phyloP scores from a whole-genome alignment of 176 grass and related monocot species.

The Typha latifolia region DNA sequence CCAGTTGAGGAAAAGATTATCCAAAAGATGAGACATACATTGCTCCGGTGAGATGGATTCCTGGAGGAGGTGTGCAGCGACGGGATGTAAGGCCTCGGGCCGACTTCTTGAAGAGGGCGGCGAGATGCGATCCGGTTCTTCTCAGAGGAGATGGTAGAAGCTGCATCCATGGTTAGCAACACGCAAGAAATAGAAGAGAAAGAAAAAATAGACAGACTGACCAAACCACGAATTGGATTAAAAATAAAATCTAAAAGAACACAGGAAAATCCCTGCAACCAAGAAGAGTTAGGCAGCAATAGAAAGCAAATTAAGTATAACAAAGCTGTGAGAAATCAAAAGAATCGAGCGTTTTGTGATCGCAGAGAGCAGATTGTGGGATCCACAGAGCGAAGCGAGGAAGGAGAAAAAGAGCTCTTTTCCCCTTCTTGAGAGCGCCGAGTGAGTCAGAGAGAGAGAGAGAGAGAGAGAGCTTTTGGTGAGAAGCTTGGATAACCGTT shows the following conservation, averaged over 20 bases:
- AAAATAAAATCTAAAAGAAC: too few species aligned
- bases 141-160: conserved; percentile 31
- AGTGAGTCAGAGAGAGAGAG: neutral
- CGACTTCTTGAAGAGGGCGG: conserved; percentile 28
- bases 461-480: neutral
- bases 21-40: conserved; percentile 19
- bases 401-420: neutral
- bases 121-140: conserved; percentile 9
- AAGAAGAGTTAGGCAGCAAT: too few species aligned
- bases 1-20: neutral
- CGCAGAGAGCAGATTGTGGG: too few species aligned
- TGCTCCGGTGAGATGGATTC: conserved; percentile 25
- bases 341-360: too few species aligned
- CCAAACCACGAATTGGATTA: too few species aligned
- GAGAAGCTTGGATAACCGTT: too few species aligned
- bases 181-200: neutral
- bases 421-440: neutral
- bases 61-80: conserved; percentile 23
- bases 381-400: neutral
- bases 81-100: conserved; percentile 43
- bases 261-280: too few species aligned
- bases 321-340: too few species aligned
- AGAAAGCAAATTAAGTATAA: too few species aligned
- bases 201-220: too few species aligned
- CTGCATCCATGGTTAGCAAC: conserved; percentile 34